Evolutionary conservation across 805 yeast genomes (phyloP).

Genomic region (Lipomyces mesembrius): DNA sequence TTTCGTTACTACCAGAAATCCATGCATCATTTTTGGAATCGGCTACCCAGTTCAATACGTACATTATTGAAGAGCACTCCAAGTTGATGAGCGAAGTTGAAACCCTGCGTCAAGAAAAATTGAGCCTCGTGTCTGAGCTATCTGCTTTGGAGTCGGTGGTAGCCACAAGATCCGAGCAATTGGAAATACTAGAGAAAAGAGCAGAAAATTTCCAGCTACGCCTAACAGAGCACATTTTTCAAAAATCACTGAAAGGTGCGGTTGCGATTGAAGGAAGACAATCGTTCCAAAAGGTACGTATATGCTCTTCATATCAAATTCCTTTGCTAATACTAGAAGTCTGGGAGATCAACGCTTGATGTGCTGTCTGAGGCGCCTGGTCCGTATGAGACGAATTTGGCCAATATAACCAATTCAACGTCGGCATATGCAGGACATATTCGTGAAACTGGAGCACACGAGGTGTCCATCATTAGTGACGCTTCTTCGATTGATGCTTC

Average conservation of each 20-base stretch:
- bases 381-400: not conserved
- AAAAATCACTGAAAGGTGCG: not conserved
- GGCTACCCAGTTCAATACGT: slow-evolving; percentile 35
- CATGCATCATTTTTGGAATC: slow-evolving; percentile 19
- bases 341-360: not conserved
- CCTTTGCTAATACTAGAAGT: not conserved
- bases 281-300: not conserved
- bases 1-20: slow-evolving; percentile 22
- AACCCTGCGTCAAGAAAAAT: slow-evolving; percentile 35
- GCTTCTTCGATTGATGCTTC: slow-evolving; percentile 1
- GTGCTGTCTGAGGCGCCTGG: slow-evolving; percentile 2
- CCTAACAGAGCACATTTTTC: slow-evolving; percentile 36
- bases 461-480: not conserved
- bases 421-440: not conserved
- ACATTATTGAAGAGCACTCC: slow-evolving; percentile 33
- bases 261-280: not conserved
- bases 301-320: not conserved
- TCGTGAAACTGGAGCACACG: not conserved
- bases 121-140: slow-evolving; percentile 37
- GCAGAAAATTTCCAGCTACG: slow-evolving; percentile 41
- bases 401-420: not conserved
- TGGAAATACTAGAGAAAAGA: slow-evolving; percentile 43
- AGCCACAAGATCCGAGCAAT: slow-evolving; percentile 40
- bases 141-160: slow-evolving; percentile 42
- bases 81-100: slow-evolving; percentile 34